Conservation (phyloP, 164 flowering plant species). For the Stephania japonica region DNA sequence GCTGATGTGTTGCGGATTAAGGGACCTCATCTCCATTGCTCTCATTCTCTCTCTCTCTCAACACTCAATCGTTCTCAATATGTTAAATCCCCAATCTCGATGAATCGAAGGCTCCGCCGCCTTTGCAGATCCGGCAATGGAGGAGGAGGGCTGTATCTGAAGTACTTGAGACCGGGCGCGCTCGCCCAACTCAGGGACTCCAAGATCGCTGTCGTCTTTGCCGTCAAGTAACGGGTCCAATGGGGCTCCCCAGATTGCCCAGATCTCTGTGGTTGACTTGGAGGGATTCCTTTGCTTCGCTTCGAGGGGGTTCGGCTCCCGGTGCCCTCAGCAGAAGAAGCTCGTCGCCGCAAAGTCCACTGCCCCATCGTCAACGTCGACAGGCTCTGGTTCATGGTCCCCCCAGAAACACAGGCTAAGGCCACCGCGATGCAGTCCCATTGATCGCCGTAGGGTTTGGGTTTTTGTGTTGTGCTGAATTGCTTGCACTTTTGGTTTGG, state of each 20-base stretch:
- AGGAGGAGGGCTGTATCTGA: constrained; percentile 11
- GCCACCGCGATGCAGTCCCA: no score
- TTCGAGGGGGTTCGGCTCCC: constrained; percentile 22
- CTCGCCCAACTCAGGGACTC: constrained; percentile 29
- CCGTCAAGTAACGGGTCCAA: neutral
- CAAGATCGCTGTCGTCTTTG: constrained; percentile 13
- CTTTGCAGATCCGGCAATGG: constrained; percentile 9
- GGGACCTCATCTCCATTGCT: no score
- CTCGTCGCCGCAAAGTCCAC: constrained; percentile 35
- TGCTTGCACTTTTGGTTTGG: no score
- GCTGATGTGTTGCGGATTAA: no score
- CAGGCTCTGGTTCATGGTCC: no score
- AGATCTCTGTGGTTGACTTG: constrained; percentile 18
- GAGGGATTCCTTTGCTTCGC: constrained; percentile 28
- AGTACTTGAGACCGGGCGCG: constrained; percentile 28
- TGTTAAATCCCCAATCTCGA: constrained; percentile 11
- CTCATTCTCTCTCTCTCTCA: constrained; percentile 1
- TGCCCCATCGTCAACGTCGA: no score
- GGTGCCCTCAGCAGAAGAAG: constrained; percentile 35
- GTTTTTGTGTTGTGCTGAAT: no score
- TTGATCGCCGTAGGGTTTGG: no score
- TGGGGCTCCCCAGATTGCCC: neutral
- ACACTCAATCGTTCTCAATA: constrained; percentile 5
- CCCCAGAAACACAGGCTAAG: no score
- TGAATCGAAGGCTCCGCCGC: constrained; percentile 14